Percentiles rank a stretch among this genome's conserved stretches.
Evolutionary conservation across 2,329 filamentous ascomycete species (phyloP).

Genomic region (Aspergillus nomiae): DNA sequence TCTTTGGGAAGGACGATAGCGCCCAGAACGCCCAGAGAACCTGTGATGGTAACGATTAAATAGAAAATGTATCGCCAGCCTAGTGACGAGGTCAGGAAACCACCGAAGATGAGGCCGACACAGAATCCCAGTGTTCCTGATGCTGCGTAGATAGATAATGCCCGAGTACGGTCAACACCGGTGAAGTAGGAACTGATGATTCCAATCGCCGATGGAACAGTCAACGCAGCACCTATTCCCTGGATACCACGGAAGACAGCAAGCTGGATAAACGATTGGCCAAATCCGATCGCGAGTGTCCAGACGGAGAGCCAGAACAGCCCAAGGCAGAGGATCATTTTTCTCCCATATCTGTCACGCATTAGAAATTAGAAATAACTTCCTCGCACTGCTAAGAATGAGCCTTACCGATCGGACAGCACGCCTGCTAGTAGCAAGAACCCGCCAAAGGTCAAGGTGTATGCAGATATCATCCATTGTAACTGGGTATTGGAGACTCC

Average conservation of each 20-base stretch:
- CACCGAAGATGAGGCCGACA: conserved; percentile 43
- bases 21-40: conserved; percentile 32
- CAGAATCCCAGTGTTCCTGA: conserved; percentile 45
- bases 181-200: conserved; percentile 49
- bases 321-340: conserved; percentile 42
- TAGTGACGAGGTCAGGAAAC: conserved; percentile 42
- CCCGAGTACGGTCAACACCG: conserved; percentile 40
- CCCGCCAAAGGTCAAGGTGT: conserved; percentile 44
- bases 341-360: conserved; percentile 36
- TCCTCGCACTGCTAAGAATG: not conserved
- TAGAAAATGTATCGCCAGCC: conserved; percentile 46
- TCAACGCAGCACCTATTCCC: conserved; percentile 51
- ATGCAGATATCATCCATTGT: conserved; percentile 47
- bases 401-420: conserved; percentile 33
- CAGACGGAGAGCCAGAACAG: conserved; percentile 39
- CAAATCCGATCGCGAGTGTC: conserved; percentile 42
- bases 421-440: conserved; percentile 37
- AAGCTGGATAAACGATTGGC: conserved; percentile 45
- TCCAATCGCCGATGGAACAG: conserved; percentile 50
- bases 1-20: conserved; percentile 43
- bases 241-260: conserved; percentile 47
- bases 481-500: conserved; percentile 36
- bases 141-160: conserved; percentile 43
- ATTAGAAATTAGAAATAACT: not conserved
- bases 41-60: conserved; percentile 37